Evolutionary conservation across 2,329 filamentous ascomycete genomes (phyloP), one percentile per base, ranked within the genome.

Genomic region (Cadophora sp.): DNA sequence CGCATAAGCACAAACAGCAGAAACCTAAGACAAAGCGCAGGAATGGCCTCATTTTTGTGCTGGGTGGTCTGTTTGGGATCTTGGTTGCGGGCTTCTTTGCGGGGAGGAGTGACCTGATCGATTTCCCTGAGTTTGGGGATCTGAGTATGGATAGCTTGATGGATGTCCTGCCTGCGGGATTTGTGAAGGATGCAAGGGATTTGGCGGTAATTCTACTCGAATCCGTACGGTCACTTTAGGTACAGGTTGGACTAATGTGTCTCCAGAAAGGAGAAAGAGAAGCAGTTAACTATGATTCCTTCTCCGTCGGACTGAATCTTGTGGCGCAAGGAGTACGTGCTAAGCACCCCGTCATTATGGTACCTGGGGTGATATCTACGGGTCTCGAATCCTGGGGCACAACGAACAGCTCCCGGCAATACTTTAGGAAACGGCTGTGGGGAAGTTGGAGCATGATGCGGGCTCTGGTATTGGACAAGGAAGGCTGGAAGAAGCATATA

Each of bases 371-470:
- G 68, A 99, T 99, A 73, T 98, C 96, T 0, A 98, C 96, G 0
- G 96, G 96, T 1, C 86, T 99, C 27, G 96, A 99, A 80, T 97
- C 93, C 59, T 99, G 96, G 96, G 93, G 95, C 4, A 98, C 96
- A 0, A 89, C 92, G 62, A 92, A 94, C 76, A 83, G 85, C 51
- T 97, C 94, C 8, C 87, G 93, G 43, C 92, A 91, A 68, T 99
- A 98, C 80, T 99, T 99, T 80, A 87, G 96, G 71, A 97, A 97
- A 81, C 86, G 96, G 64, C 82, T 99, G 61, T 99, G 96, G 96
- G 96, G 96, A 4, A 97, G 93, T 74, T 99, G 97, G 96, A 97
- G 89, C 72, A 99, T 99, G 96, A 97, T 99, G 94, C 88, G 91
- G 61, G 95, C 96, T 0, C 82, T 99, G 72, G 93, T 99, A 1